Base-by-base conservation (phyloP, 305 asterid genomes). In the Caryopteris hybrid region DNA sequence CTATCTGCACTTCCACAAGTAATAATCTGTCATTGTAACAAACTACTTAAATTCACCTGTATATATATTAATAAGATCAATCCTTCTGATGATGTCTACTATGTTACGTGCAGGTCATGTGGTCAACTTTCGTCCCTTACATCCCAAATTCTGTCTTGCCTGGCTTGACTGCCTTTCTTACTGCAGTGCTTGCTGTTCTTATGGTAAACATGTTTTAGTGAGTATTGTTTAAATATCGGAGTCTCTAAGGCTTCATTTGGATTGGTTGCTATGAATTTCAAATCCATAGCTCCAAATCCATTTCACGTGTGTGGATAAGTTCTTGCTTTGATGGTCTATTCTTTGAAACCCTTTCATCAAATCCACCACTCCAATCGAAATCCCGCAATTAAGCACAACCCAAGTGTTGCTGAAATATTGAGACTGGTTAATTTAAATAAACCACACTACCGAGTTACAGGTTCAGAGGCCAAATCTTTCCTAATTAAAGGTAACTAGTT, bases 41-140 rank as follows among this genome's bases (percentile, higher is more conserved):
- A 43, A 58, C 39, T 43, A 13, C 7, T 74, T 14, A 46, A 31
- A 31, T 31, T 10, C n/a, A n/a, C n/a, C n/a, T 41, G 18, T 39
- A 50, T 20, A 41, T 25, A 16, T 8, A 9, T 29, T 25, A 38
- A 64, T 48, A 42, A 41, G 45, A 62, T 67, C 29, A 23, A 36
- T 0, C 41, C 41, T 36, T 36, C 41, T 36, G 41, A 36, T 36
- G 41, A 10, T 36, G 41, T 73, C 6, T 2, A 43, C 29, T 33
- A 27, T 68, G 42, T 23, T 69, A 60, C 62, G 63, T 77, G 66
- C 86, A 95, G 97, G 97, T 95, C 76, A 95, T 91, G 96, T 95
- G 99, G 98, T 95, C 99, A 36, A 95, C 99, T 23, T 91, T 95
- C 74, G 72, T 95, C 78, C 98, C 99, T 1, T 88, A 78, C 59